phyloP scores from a whole-genome alignment of 768 basidiomycete genomes.

The Clavulina sp. region DNA sequence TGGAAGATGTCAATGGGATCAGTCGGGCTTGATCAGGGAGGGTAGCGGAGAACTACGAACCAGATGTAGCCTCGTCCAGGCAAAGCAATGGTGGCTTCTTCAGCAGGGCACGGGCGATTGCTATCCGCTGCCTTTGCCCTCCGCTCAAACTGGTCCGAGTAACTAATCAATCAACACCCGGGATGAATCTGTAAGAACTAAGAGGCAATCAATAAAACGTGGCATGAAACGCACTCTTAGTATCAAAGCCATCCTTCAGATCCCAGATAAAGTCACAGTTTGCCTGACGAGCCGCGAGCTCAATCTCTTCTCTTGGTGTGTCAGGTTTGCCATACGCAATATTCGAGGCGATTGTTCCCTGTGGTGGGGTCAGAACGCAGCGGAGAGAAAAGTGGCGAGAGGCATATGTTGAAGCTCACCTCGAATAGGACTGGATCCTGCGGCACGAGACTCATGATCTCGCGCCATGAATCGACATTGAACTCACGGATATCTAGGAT shows the following conservation, averaged over 20 bases:
- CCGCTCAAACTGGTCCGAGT: conserved; percentile 55
- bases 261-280: conserved; percentile 96
- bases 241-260: conserved; percentile 87
- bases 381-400: not conserved
- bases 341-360: conserved; percentile 86
- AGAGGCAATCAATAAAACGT: not conserved
- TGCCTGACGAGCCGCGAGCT: conserved; percentile 73
- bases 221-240: conserved; percentile 43
- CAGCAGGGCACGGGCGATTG: conserved; percentile 53
- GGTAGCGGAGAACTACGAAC: not conserved
- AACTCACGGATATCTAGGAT: conserved; percentile 69
- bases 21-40: conserved; percentile 14
- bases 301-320: conserved; percentile 68
- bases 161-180: conserved; percentile 36
- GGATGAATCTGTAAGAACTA: not conserved
- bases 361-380: conserved; percentile 69
- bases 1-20: conserved; percentile 18
- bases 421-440: conserved; percentile 27
- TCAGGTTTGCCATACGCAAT: conserved; percentile 72
- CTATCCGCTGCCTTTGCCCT: conserved; percentile 37
- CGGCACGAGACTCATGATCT: conserved; percentile 82
- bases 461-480: conserved; percentile 70
- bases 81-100: conserved; percentile 79
- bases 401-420: not conserved
- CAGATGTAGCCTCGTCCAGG: conserved; percentile 65